These are phyloP conservation scores for Evernia prunastri DNA, from an alignment of 495 filamentous ascomycete species.

Conservation along the genomic window DNA sequence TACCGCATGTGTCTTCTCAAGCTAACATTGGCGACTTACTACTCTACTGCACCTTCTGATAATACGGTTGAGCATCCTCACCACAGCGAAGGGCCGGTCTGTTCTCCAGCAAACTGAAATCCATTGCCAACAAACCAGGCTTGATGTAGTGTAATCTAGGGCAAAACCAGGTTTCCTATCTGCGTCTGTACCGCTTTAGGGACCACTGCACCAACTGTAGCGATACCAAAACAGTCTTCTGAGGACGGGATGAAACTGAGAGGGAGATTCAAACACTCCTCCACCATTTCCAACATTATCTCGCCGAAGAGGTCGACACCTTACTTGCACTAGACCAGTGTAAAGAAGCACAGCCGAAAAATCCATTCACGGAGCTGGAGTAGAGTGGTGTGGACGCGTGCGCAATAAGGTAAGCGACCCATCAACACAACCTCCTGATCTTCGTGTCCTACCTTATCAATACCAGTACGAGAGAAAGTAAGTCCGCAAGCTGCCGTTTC, in stretches of 20 bases:
- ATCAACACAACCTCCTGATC: background rate
- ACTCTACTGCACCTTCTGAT: conserved; percentile 34
- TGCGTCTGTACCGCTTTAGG: background rate
- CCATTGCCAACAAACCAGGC: conserved; percentile 20
- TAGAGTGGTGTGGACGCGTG: too few relatives aligned
- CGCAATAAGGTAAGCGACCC: too few relatives aligned
- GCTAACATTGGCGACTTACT: conserved; percentile 37
- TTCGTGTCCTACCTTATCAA: conserved; percentile 2
- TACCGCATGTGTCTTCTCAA: conserved; percentile 31
- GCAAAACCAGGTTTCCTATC: conserved; percentile 24
- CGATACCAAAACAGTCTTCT: too few relatives aligned
- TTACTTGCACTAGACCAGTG: background rate
- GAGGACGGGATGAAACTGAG: background rate
- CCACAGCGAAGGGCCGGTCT: conserved; percentile 29
- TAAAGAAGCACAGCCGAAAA: background rate
- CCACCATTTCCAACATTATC: background rate
- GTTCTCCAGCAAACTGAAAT: conserved; percentile 35
- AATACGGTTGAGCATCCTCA: conserved; percentile 30
- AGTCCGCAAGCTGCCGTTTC: background rate
- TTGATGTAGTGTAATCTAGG: conserved; percentile 27
- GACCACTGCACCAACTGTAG: background rate
- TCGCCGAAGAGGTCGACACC: too few relatives aligned
- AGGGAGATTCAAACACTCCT: background rate
- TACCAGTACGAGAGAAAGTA: background rate
- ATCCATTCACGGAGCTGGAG: background rate